Evolutionary conservation across 2,329 filamentous ascomycete genomes (phyloP), one percentile per base, ranked within the genome.

Genomic region (Fusarium verticillioides): DNA sequence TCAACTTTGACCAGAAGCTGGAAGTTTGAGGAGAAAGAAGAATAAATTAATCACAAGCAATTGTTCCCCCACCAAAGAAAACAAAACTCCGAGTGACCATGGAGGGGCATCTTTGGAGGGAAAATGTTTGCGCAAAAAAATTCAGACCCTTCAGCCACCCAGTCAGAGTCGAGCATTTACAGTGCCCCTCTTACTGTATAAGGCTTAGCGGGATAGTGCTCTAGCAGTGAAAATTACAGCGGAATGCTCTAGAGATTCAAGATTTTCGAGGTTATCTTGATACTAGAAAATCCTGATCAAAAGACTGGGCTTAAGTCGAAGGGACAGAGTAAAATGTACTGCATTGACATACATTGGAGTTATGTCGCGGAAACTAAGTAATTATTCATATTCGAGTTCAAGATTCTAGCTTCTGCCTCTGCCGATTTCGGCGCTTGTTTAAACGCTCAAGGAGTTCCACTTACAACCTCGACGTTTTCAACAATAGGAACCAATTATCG

Each of bases 181-280:
- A 40, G n/a, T 78, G 72, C 80, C 80, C 81, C 80, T 81, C 81
- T 75, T 81, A 75, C 81, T 66, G 15, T 10, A 58, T 78, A 23
- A 5, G 71, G 80, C 34, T 70, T 82, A 81, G 80, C 69, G 66
- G 32, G 4, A 23, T 43, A 32, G 23, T 37, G 26, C 21, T 64
- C 21, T 16, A 40, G 32, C 23, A 56, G 32, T 42, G 44, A 69
- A 30, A 63, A 53, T 28, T 40, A 47, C 26, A 32, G 62, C 32
- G 42, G 36, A 57, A 30, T 69, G 63, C 40, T 56, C 40, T 40
- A 43, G 21, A 36, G 37, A 39, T 32, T 59, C 47, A 46, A 36
- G 57, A 39, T 56, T 40, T 50, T 50, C 30, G 47, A 50, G 47
- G 21, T 13, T 42, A 32, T 63, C 23, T 36, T 36, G 30, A 28